Percentiles rank a stretch among this genome's conserved stretches.
These are phyloP conservation scores for Hericium coralloides DNA, from an alignment of 768 basidiomycete genomes.

Conservation along the genomic window DNA sequence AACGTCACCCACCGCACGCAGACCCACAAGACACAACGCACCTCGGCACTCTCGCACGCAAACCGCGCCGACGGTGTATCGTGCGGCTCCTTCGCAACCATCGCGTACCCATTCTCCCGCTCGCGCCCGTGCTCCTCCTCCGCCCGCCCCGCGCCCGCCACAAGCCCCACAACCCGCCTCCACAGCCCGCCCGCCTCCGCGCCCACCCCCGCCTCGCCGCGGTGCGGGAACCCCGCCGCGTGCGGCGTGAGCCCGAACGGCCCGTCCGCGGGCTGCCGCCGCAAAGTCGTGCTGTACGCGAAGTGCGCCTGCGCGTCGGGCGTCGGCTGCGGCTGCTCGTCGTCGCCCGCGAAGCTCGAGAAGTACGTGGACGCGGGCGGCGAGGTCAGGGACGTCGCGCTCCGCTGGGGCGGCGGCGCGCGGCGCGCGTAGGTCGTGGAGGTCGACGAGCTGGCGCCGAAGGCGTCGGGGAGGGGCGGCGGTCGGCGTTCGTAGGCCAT, in stretches of 20 bases:
- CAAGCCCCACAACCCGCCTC: constrained; percentile 29
- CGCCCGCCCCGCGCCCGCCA: constrained; percentile 28
- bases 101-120: constrained; percentile 31
- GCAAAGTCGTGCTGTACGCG: constrained; percentile 73
- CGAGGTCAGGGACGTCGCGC: constrained; percentile 27
- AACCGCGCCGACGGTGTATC: constrained; percentile 7
- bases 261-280: constrained; percentile 51
- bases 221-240: constrained; percentile 29
- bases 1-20: neutral
- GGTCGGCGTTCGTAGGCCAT: too few species aligned
- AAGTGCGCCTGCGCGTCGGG: constrained; percentile 67
- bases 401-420: neutral
- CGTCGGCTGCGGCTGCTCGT: constrained; percentile 40
- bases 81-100: neutral
- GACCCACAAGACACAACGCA: constrained; percentile 1
- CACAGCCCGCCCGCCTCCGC: constrained; percentile 34
- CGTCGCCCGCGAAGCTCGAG: constrained; percentile 42
- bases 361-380: constrained; percentile 83
- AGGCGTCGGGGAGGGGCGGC: too few species aligned
- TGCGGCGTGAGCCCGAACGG: constrained; percentile 30
- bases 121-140: constrained; percentile 15
- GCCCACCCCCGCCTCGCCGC: constrained; percentile 19
- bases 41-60: neutral
- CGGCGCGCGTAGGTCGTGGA: constrained; percentile 1
- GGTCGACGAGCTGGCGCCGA: too few species aligned